Percentiles rank a stretch among this genome's conserved stretches.
Evolutionary conservation across 192 early-diverging fungal species (phyloP).

Genomic region (Coemansia sp.): DNA sequence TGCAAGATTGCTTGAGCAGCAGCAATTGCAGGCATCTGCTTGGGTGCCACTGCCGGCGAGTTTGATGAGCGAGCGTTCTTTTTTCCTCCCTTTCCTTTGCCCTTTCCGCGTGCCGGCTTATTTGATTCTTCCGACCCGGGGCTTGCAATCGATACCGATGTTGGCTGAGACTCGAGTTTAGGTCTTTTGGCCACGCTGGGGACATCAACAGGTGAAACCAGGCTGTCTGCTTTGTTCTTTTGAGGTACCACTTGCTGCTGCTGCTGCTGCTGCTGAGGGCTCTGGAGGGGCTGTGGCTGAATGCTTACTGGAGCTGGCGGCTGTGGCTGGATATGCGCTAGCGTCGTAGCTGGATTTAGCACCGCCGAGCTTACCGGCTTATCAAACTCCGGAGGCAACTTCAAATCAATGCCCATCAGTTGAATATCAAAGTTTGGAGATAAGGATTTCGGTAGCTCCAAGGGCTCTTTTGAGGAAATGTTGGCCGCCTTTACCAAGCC

Average conservation of each 20-base stretch:
- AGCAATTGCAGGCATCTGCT: background rate
- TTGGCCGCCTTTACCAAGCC: conserved; percentile 37
- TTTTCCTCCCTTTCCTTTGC: conserved; percentile 15
- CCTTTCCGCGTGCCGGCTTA: conserved; percentile 27
- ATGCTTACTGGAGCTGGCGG: conserved; percentile 5
- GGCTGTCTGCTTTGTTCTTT: conserved; percentile 32
- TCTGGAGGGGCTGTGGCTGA: conserved; percentile 1
- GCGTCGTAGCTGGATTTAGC: conserved; percentile 22
- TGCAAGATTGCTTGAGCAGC: conserved; percentile 3
- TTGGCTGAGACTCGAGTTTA: conserved; percentile 16
- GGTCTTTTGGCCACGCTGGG: conserved; percentile 18
- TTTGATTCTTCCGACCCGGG: conserved; percentile 17
- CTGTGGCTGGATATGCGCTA: conserved; percentile 35
- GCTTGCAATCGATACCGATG: conserved; percentile 4
- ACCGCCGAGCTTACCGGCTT: conserved; percentile 3
- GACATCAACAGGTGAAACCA: background rate
- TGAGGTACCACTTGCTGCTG: conserved; percentile 22
- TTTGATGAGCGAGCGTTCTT: conserved; percentile 30
- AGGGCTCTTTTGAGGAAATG: conserved; percentile 22
- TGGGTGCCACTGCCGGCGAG: conserved; percentile 26
- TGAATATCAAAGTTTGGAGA: conserved; percentile 43
- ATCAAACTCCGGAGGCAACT: conserved; percentile 28
- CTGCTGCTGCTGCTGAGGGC: conserved; percentile 1
- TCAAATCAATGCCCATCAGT: conserved; percentile 40
- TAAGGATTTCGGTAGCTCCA: conserved; percentile 41